Percentiles rank a stretch among this genome's conserved stretches.
Conservation (phyloP, 2,329 filamentous ascomycete species). For the Sporothrix inflata region DNA sequence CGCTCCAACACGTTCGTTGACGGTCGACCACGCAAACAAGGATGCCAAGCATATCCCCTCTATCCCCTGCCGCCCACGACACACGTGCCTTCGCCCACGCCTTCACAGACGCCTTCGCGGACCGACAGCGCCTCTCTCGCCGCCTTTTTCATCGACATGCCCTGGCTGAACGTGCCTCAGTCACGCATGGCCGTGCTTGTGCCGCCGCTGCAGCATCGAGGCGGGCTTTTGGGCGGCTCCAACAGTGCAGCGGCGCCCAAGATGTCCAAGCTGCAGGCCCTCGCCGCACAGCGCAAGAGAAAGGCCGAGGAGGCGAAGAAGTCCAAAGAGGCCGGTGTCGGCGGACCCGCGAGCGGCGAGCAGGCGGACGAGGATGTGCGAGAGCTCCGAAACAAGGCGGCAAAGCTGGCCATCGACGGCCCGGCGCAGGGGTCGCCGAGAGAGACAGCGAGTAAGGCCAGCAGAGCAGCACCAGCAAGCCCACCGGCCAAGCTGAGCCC, state of each 20-base stretch:
- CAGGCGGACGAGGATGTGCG: conserved; percentile 31
- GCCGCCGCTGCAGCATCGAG: conserved; percentile 56
- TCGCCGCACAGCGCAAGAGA: conserved; percentile 84
- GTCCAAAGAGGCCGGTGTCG: conserved; percentile 36
- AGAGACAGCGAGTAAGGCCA: neutral
- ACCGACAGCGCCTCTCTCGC: conserved; percentile 43
- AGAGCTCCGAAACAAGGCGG: conserved; percentile 36
- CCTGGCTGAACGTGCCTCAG: conserved; percentile 76
- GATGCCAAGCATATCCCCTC: conserved; percentile 7
- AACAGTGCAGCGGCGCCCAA: conserved; percentile 59
- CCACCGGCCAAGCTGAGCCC: neutral
- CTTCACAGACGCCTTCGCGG: neutral
- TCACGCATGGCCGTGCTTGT: conserved; percentile 68
- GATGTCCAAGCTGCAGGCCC: conserved; percentile 85
- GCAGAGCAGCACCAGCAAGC: neutral
- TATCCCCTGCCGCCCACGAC: conserved; percentile 8
- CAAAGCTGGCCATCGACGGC: conserved; percentile 31
- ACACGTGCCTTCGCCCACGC: neutral
- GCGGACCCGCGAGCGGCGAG: neutral
- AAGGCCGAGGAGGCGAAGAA: conserved; percentile 68
- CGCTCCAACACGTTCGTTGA: conserved; percentile 30
- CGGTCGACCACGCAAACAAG: conserved; percentile 28
- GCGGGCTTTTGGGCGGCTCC: conserved; percentile 78
- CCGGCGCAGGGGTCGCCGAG: neutral
- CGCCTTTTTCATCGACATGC: conserved; percentile 79